Conservation (phyloP, 768 basidiomycete genomes). For the Pholiota conissans region DNA sequence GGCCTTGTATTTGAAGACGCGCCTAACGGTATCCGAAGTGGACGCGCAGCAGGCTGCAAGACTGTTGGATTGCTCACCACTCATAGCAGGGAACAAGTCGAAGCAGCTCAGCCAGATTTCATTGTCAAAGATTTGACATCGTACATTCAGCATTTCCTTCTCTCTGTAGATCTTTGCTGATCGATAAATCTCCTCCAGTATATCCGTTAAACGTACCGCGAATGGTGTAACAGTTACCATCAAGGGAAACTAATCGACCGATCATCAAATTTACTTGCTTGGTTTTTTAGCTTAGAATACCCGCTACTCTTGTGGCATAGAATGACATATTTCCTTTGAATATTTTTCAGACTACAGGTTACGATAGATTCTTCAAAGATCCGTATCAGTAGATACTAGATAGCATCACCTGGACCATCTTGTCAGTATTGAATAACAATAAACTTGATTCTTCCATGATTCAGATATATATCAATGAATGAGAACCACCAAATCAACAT, state of each 20-base stretch:
- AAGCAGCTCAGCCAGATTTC: conserved; percentile 62
- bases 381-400: not conserved
- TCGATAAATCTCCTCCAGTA: conserved; percentile 21
- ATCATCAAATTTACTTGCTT: not conserved
- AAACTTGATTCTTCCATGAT: too few relatives aligned
- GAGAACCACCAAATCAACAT: too few relatives aligned
- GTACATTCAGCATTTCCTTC: conserved; percentile 31
- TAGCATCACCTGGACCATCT: too few relatives aligned
- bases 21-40: conserved; percentile 80
- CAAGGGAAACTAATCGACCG: conserved; percentile 24
- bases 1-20: conserved; percentile 93
- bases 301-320: not conserved
- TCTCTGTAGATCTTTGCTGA: not conserved
- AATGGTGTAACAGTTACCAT: conserved; percentile 50
- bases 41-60: conserved; percentile 78
- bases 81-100: conserved; percentile 69
- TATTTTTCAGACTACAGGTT: not conserved
- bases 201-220: conserved; percentile 31
- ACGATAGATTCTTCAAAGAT: not conserved
- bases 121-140: conserved; percentile 72
- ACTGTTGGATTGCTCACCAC: conserved; percentile 84
- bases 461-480: too few relatives aligned
- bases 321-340: not conserved
- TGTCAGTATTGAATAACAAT: too few relatives aligned
- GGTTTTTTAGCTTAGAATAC: not conserved